A percentile compares a stretch with the other conserved stretches of the same genome.
These are phyloP conservation scores for Cicer yamashitae DNA, from an alignment of 306 rosid species.

Conservation along the genomic window DNA sequence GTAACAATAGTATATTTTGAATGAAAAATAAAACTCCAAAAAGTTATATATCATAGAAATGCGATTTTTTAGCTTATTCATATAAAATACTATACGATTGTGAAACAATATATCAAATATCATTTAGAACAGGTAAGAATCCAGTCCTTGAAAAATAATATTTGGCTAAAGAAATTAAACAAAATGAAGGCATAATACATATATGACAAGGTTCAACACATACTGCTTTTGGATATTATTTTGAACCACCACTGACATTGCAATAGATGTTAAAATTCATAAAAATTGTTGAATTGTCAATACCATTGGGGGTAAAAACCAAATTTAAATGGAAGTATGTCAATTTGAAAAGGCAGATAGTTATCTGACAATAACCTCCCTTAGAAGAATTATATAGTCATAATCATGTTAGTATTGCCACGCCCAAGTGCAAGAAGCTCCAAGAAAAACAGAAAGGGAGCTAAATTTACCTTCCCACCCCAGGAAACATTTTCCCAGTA, in stretches of 20 bases:
- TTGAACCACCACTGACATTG: conserved; percentile 19
- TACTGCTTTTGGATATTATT: neutral
- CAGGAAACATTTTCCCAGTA: conserved; percentile 90
- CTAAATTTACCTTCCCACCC: conserved; percentile 75
- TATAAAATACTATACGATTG: conserved; percentile 28
- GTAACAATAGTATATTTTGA: neutral
- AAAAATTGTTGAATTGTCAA: conserved; percentile 1
- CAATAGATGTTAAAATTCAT: conserved; percentile 22
- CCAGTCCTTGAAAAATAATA: conserved; percentile 27
- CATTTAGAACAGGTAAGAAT: conserved; percentile 24
- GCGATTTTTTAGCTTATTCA: neutral
- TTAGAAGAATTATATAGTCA: neutral
- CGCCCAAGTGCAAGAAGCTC: conserved; percentile 24
- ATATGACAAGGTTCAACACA: neutral
- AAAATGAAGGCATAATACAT: neutral
- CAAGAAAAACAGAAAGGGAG: conserved; percentile 17
- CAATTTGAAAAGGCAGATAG: conserved; percentile 11
- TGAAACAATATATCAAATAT: neutral
- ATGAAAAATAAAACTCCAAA: neutral
- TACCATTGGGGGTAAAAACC: neutral
- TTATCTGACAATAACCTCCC: conserved; percentile 23
- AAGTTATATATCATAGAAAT: neutral
- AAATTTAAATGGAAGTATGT: conserved; percentile 14
- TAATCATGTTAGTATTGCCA: conserved; percentile 12
- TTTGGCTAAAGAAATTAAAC: conserved; percentile 20